phyloP scores from a whole-genome alignment of 371 early-diverging fungal genomes.

The Apophysomyces variabilis region DNA sequence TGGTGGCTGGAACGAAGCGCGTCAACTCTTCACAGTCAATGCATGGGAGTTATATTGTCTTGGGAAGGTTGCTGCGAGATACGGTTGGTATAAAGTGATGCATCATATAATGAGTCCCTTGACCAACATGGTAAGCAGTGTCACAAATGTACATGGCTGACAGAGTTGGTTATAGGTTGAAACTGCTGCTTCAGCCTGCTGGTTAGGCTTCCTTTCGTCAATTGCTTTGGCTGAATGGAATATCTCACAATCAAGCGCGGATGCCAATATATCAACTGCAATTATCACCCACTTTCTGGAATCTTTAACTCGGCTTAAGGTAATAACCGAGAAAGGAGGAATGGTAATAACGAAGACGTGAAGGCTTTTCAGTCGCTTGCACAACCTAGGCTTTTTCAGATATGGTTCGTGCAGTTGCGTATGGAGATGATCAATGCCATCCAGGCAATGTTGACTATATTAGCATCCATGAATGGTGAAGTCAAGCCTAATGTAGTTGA shows the following conservation, averaged over 20 bases:
- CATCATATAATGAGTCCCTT: slow-evolving; percentile 26
- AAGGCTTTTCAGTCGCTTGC: slow-evolving; percentile 39
- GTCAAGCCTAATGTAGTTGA: neutral
- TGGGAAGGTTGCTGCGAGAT: slow-evolving; percentile 39
- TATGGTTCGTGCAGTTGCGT: slow-evolving; percentile 40
- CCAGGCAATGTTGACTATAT: slow-evolving; percentile 17
- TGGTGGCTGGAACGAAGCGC: slow-evolving; percentile 29
- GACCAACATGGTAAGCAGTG: slow-evolving; percentile 23
- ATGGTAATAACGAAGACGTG: neutral
- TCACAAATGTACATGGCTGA: neutral
- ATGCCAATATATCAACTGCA: neutral
- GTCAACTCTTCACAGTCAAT: slow-evolving; percentile 22
- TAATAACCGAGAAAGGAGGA: neutral
- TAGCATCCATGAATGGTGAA: slow-evolving; percentile 5
- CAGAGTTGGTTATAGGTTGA: slow-evolving; percentile 21
- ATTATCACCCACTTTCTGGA: slow-evolving; percentile 22
- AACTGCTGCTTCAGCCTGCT: slow-evolving; percentile 34
- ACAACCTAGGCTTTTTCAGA: slow-evolving; percentile 24
- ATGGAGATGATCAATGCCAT: slow-evolving; percentile 39
- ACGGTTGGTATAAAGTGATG: slow-evolving; percentile 44
- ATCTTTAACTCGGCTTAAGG: slow-evolving; percentile 27
- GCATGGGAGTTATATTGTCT: slow-evolving; percentile 42
- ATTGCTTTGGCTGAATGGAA: slow-evolving; percentile 36
- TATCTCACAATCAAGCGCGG: neutral
- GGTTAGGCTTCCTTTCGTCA: slow-evolving; percentile 34